phyloP scores from a whole-genome alignment of 805 yeast genomes.

The Candida xyloterini region DNA sequence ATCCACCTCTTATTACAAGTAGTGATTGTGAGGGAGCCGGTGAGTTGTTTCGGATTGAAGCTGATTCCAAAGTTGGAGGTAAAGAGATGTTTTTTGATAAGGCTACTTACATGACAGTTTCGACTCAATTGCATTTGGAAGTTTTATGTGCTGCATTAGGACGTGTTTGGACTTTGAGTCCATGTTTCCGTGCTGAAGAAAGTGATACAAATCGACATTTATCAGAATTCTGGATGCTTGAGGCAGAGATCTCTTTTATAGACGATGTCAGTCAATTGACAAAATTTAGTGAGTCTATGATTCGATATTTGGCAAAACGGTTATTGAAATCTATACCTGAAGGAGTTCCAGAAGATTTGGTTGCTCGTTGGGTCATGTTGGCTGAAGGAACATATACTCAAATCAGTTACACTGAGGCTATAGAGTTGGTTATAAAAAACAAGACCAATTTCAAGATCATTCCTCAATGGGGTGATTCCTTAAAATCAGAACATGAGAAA shows the following conservation, averaged over 20 bases:
- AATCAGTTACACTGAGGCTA: conserved; percentile 74
- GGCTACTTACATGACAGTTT: conserved; percentile 75
- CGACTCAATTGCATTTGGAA: conserved; percentile 90
- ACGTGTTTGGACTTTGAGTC: conserved; percentile 84
- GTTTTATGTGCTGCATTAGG: conserved; percentile 68
- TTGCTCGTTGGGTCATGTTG: conserved; percentile 63
- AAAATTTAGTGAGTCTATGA: conserved; percentile 65
- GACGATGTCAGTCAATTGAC: conserved; percentile 59
- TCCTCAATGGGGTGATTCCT: conserved; percentile 67
- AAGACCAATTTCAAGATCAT: conserved; percentile 38
- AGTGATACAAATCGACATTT: conserved; percentile 90
- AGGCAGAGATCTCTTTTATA: conserved; percentile 79
- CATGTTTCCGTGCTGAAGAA: conserved; percentile 91
- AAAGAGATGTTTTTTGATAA: conserved; percentile 56
- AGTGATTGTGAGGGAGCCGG: conserved; percentile 99
- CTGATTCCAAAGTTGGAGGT: conserved; percentile 25
- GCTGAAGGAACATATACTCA: conserved; percentile 55
- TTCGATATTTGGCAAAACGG: conserved; percentile 45
- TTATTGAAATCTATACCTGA: conserved; percentile 29
- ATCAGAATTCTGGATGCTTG: conserved; percentile 97
- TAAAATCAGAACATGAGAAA: conserved; percentile 87
- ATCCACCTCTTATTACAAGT: conserved; percentile 83
- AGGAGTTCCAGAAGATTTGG: conserved; percentile 21
- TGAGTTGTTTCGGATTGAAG: conserved; percentile 65
- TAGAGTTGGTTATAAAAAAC: conserved; percentile 44